Conservation (phyloP, 225 moss, liverwort and hornwort genomes). For the Lunularia cruciata region DNA sequence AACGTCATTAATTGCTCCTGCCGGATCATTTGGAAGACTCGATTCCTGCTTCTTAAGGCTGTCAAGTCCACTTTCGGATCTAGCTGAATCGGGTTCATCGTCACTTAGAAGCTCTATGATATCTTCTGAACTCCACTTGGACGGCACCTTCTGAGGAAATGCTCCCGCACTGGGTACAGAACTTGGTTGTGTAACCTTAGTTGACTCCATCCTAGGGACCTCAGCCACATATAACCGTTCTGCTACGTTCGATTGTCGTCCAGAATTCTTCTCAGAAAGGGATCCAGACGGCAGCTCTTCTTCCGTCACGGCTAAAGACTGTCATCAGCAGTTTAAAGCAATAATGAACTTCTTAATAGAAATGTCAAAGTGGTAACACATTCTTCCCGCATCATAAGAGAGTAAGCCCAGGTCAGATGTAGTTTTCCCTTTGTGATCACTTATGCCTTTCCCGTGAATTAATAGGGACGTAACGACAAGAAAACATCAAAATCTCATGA, state of each 20-base stretch:
- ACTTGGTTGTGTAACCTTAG: slow-evolving; percentile 5
- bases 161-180: neutral
- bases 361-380: neutral
- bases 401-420: too few relatives aligned
- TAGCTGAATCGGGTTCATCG: slow-evolving; percentile 16
- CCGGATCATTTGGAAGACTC: neutral
- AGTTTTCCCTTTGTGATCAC: too few relatives aligned
- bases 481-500: neutral
- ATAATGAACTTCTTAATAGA: neutral
- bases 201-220: neutral
- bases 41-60: neutral
- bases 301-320: neutral
- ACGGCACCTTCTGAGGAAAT: neutral
- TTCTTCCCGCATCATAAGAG: neutral
- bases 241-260: too few relatives aligned
- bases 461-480: neutral
- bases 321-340: neutral
- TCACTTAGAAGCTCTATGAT: slow-evolving; percentile 25
- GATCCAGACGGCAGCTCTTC: neutral
- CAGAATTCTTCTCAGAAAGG: neutral
- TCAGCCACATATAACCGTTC: neutral
- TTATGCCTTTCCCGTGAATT: too few relatives aligned
- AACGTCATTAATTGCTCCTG: neutral
- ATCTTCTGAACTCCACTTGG: neutral
- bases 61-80: neutral